Conservation (phyloP, 805 yeast species). For the Candida silvicultrix region DNA sequence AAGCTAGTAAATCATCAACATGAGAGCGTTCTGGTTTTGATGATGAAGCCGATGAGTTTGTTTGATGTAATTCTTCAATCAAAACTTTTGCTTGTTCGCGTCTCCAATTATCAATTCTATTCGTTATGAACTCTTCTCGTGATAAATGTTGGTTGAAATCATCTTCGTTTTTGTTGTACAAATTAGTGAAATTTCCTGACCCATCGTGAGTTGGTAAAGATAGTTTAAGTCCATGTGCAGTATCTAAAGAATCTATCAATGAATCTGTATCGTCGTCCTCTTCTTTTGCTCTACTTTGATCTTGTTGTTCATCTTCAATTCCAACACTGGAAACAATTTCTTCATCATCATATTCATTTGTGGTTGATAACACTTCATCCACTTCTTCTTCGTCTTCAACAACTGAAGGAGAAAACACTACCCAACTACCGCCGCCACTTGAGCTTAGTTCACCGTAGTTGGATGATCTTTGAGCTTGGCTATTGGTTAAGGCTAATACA, state of each 20-base stretch:
- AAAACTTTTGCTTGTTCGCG: slow-evolving; percentile 20
- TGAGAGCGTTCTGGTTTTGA: slow-evolving; percentile 1
- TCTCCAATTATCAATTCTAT: slow-evolving; percentile 22
- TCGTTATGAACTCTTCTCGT: slow-evolving; percentile 16
- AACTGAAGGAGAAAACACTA: slow-evolving; percentile 20
- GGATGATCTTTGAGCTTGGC: not conserved
- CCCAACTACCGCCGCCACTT: slow-evolving; percentile 18
- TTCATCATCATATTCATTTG: not conserved
- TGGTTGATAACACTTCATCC: slow-evolving; percentile 1
- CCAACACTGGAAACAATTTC: not conserved
- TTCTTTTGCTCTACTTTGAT: too few relatives aligned
- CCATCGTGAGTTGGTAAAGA: slow-evolving; percentile 14
- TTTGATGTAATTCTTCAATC: slow-evolving; percentile 13
- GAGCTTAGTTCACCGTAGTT: not conserved
- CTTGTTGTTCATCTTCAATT: not conserved
- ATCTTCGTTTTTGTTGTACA: slow-evolving; percentile 1
- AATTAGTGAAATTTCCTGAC: slow-evolving; percentile 8
- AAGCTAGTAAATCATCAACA: slow-evolving; percentile 21
- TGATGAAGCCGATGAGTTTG: slow-evolving; percentile 1
- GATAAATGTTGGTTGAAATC: slow-evolving; percentile 5
- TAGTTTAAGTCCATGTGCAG: slow-evolving; percentile 5
- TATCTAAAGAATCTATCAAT: slow-evolving; percentile 18
- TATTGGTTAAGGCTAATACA: not conserved
- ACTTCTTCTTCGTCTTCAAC: slow-evolving; percentile 4
- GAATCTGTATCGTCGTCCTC: slow-evolving; percentile 21